A percentile compares a stretch with the other conserved stretches of the same genome.
phyloP scores from a whole-genome alignment of 2,329 filamentous ascomycete species.

The Calonectria hawksworthii region DNA sequence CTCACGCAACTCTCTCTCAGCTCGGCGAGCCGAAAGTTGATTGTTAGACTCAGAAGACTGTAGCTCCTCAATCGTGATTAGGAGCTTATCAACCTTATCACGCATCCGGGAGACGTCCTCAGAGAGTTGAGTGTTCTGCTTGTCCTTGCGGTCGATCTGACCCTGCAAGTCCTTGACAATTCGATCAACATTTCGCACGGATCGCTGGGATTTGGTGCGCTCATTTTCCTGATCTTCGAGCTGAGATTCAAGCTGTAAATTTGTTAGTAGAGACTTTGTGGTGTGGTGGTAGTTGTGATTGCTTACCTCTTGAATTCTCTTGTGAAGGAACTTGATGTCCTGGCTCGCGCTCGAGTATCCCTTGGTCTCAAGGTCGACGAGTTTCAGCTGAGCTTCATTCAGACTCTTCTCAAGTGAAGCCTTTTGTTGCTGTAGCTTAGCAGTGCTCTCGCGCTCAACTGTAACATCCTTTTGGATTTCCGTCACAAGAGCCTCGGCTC shows the following conservation, averaged over 20 bases:
- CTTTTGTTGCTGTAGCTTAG: constrained; percentile 90
- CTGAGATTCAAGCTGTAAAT: constrained; percentile 82
- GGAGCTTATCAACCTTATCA: constrained; percentile 91
- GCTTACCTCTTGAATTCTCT: constrained; percentile 93
- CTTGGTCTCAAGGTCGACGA: constrained; percentile 96
- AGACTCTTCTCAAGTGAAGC: constrained; percentile 88
- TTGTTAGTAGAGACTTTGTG: constrained; percentile 34
- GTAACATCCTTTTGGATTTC: constrained; percentile 96
- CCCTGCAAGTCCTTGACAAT: constrained; percentile 92
- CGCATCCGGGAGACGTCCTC: constrained; percentile 89
- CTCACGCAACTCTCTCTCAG: constrained; percentile 90
- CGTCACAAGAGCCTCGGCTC: constrained; percentile 86
- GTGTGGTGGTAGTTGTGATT: constrained; percentile 2
- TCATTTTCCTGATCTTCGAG: constrained; percentile 87
- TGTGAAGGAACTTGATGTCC: constrained; percentile 94
- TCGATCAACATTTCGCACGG: constrained; percentile 92
- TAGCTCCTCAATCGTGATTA: constrained; percentile 93
- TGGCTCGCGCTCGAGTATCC: constrained; percentile 95
- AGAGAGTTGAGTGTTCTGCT: constrained; percentile 82
- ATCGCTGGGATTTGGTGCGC: constrained; percentile 85
- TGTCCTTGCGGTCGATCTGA: constrained; percentile 94
- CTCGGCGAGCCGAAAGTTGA: constrained; percentile 85
- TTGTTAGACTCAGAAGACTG: constrained; percentile 87
- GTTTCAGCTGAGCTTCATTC: constrained; percentile 89
- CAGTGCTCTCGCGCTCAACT: constrained; percentile 84